phyloP scores from a whole-genome alignment of 2,329 filamentous ascomycete species.

The Pleomassaria siparia region DNA sequence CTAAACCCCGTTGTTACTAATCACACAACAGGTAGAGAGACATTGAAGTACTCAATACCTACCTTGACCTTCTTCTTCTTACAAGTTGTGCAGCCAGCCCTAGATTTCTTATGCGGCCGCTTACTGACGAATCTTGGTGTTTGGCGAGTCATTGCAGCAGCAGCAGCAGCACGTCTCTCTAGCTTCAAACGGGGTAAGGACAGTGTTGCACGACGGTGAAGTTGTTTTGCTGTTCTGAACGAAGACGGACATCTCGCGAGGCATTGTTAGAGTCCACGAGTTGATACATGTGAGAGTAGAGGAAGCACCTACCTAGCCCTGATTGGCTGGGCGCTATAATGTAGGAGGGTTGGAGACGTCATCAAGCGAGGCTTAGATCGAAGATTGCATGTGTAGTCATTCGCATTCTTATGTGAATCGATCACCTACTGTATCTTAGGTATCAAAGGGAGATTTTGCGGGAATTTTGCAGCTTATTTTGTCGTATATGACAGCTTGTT shows the following conservation, averaged over 20 bases:
- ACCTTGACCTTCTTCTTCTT: constrained; percentile 41
- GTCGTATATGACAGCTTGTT: no score
- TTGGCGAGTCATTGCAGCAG: constrained; percentile 23
- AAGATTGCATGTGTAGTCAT: no score
- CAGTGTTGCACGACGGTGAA: not conserved
- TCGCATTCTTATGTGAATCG: no score
- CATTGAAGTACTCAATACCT: not conserved
- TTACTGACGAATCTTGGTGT: constrained; percentile 35
- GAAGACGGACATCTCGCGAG: no score
- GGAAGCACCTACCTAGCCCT: not conserved
- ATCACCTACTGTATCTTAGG: no score
- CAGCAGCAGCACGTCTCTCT: not conserved
- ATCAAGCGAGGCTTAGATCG: constrained; percentile 1
- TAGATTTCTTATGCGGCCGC: constrained; percentile 34
- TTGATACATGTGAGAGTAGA: not conserved
- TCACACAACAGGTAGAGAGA: constrained; percentile 2
- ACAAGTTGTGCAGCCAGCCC: constrained; percentile 33
- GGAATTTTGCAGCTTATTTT: no score
- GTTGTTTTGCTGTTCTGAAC: not conserved
- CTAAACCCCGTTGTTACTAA: constrained; percentile 13
- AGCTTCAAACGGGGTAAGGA: not conserved
- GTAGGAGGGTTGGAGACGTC: constrained; percentile 1
- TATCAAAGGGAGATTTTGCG: no score
- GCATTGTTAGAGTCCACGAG: no score
- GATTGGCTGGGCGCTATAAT: not conserved